Evolutionary conservation across 2,329 filamentous ascomycete species (phyloP).

Genomic region (Fusarium sp.): DNA sequence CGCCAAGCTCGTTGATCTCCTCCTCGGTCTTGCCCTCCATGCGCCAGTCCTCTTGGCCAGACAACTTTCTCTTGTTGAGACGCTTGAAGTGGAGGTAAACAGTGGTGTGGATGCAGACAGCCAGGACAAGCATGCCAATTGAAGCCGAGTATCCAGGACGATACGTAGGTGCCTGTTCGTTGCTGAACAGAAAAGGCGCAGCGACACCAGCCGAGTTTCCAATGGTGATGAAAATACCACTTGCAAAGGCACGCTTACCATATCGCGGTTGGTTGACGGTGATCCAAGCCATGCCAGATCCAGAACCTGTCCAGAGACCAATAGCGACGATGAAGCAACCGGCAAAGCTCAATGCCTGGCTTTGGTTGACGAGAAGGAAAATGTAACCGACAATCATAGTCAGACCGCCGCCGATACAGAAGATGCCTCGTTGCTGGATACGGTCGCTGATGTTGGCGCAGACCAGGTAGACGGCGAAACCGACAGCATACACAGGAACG

Average conservation of each 20-base stretch:
- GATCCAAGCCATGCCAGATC: slow-evolving; percentile 54
- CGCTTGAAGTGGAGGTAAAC: slow-evolving; percentile 47
- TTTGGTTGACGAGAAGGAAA: slow-evolving; percentile 65
- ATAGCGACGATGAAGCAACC: slow-evolving; percentile 71
- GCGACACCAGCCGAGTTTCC: slow-evolving; percentile 73
- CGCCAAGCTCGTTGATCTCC: slow-evolving; percentile 57
- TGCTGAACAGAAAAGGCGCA: slow-evolving; percentile 66
- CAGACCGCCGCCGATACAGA: slow-evolving; percentile 61
- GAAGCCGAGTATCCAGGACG: slow-evolving; percentile 63
- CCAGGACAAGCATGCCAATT: slow-evolving; percentile 57
- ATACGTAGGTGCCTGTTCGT: slow-evolving; percentile 57
- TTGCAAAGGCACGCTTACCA: slow-evolving; percentile 71
- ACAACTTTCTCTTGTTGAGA: slow-evolving; percentile 51
- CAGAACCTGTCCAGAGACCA: slow-evolving; percentile 59
- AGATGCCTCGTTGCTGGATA: slow-evolving; percentile 66
- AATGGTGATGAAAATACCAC: slow-evolving; percentile 69
- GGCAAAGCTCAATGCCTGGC: slow-evolving; percentile 69
- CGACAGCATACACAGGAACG: slow-evolving; percentile 74
- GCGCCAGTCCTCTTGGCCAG: slow-evolving; percentile 53
- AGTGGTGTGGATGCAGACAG: slow-evolving; percentile 44
- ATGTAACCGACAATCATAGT: slow-evolving; percentile 67
- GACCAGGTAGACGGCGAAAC: slow-evolving; percentile 69
- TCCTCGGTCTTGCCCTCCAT: slow-evolving; percentile 54
- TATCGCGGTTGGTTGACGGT: slow-evolving; percentile 71
- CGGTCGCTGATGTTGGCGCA: slow-evolving; percentile 68